Percentiles rank a stretch among this genome's conserved stretches.
These are phyloP conservation scores for Leccinum brunneo-olivaceum DNA, from an alignment of 1,284 basidiomycete genomes.

Conservation along the genomic window DNA sequence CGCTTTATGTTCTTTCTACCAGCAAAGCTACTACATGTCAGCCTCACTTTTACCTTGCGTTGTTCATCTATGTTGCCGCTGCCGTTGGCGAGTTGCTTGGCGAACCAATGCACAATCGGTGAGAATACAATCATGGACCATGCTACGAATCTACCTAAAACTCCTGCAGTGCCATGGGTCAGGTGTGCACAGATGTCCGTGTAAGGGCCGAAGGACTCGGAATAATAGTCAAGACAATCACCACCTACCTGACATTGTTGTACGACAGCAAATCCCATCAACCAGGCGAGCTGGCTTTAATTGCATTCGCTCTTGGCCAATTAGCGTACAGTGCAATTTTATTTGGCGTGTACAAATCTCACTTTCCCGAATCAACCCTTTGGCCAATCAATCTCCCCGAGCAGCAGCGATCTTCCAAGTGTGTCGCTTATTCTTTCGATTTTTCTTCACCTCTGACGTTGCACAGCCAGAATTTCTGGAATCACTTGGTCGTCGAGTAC, in stretches of 20 bases:
- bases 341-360: conserved; percentile 31
- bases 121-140: conserved; percentile 21
- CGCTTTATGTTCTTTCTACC: conserved; percentile 46
- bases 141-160: conserved; percentile 12
- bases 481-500: conserved; percentile 11
- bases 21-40: conserved; percentile 50
- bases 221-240: conserved; percentile 67
- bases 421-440: conserved; percentile 5
- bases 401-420: conserved; percentile 12
- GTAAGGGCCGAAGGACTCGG: conserved; percentile 80
- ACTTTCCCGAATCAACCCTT: conserved; percentile 20
- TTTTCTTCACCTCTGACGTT: background rate
- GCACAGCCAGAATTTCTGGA: conserved; percentile 14
- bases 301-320: conserved; percentile 83
- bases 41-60: conserved; percentile 56
- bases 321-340: conserved; percentile 57
- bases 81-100: conserved; percentile 72
- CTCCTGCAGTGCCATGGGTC: conserved; percentile 53
- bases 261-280: conserved; percentile 32
- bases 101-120: conserved; percentile 81
- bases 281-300: conserved; percentile 47
- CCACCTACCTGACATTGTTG: conserved; percentile 61
- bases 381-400: conserved; percentile 22
- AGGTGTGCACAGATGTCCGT: conserved; percentile 59
- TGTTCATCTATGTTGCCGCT: conserved; percentile 66